phyloP scores from a whole-genome alignment of 805 yeast species.

The Yarrowia deformans region DNA sequence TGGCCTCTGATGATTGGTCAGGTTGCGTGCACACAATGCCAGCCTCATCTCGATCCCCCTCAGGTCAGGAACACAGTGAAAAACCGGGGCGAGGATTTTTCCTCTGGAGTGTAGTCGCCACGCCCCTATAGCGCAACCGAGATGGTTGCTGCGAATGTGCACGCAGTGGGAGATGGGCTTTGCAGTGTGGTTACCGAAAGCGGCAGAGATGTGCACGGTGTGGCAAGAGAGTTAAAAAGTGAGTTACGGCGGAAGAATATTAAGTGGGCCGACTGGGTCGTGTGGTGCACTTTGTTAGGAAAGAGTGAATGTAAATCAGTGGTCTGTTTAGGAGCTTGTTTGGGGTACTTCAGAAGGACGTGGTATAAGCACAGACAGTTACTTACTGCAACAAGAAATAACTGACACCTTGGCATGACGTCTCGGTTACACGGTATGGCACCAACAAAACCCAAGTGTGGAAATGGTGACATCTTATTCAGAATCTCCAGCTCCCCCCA shows the following conservation, averaged over 20 bases:
- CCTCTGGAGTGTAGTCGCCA: no score
- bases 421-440: neutral
- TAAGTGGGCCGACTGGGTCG: slow-evolving; percentile 26
- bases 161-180: slow-evolving; percentile 13
- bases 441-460: no score
- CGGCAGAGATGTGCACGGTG: slow-evolving; percentile 17
- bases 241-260: slow-evolving; percentile 16
- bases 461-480: neutral
- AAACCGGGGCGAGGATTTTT: no score
- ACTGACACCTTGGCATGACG: no score
- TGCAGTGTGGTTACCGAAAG: slow-evolving; percentile 12
- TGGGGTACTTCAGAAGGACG: no score
- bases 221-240: slow-evolving; percentile 10
- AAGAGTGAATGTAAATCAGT: slow-evolving; percentile 26
- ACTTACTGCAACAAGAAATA: no score
- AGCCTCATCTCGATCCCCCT: no score
- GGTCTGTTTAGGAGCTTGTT: neutral
- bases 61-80: no score
- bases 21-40: neutral
- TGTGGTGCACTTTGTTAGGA: slow-evolving; percentile 17
- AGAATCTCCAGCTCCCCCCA: neutral
- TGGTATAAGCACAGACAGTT: no score
- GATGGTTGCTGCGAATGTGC: slow-evolving; percentile 1
- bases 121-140: no score
- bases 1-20: slow-evolving; percentile 8